Conservation (phyloP, 805 yeast genomes). For the Lachancea lanzarotensis region DNA sequence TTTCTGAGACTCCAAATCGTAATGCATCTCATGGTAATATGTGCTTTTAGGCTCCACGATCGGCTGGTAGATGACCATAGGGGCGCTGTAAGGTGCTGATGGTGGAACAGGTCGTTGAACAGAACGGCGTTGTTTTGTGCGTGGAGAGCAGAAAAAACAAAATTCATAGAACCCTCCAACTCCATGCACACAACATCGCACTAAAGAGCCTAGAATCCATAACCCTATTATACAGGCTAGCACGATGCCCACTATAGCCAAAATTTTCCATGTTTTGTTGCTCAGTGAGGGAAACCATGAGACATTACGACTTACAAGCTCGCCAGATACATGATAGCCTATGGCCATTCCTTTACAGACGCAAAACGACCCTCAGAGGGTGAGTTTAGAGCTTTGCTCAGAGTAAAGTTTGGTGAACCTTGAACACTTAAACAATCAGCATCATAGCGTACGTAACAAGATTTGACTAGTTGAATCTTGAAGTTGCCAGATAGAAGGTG, state of each 20-base stretch:
- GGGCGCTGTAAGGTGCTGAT: background rate
- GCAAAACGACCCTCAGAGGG: background rate
- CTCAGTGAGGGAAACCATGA: slow-evolving; percentile 36
- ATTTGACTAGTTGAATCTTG: too few relatives aligned
- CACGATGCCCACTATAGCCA: slow-evolving; percentile 66
- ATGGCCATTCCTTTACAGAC: slow-evolving; percentile 15
- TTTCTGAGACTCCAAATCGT: slow-evolving; percentile 27
- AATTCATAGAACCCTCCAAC: slow-evolving; percentile 44
- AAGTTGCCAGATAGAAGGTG: too few relatives aligned
- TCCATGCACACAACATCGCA: slow-evolving; percentile 55
- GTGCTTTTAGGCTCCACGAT: slow-evolving; percentile 23
- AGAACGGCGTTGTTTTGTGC: slow-evolving; percentile 16
- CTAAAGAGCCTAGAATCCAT: slow-evolving; percentile 50
- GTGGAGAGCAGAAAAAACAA: slow-evolving; percentile 45
- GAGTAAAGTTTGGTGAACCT: too few relatives aligned
- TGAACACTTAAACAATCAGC: too few relatives aligned
- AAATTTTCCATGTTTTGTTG: slow-evolving; percentile 65
- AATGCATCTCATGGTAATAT: slow-evolving; percentile 16
- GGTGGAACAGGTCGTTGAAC: background rate
- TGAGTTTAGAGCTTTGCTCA: too few relatives aligned
- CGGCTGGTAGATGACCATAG: slow-evolving; percentile 29
- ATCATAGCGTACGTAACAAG: too few relatives aligned
- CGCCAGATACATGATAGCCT: background rate
- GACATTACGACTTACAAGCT: background rate
- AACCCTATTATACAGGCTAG: slow-evolving; percentile 48